Evolutionary conservation across 345 rosid species (phyloP), one percentile per base, ranked within the genome.

Genomic region (Syzygium jambos): DNA sequence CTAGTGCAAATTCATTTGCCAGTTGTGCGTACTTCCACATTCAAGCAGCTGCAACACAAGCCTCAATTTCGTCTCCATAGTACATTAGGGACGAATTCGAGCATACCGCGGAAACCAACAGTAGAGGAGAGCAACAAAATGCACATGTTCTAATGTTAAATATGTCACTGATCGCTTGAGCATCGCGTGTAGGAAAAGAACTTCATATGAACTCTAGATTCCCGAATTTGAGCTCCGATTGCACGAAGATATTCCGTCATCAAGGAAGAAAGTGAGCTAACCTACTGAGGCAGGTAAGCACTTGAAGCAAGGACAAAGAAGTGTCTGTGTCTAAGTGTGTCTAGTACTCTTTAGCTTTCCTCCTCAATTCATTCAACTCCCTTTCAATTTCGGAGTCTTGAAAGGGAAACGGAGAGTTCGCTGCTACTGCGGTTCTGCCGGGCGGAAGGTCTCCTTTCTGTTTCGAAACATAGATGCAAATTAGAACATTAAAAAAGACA

Each of bases 401-500:
- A 43, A 85, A 88, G 17, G 90, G 90, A 41, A 85, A 84, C 11
- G 61, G 43, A 17, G 88, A 46, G 86, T 83, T 88, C 12, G 87
- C 17, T 30, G 87, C 63, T 25, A 85, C 86, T 0, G 52, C 27
- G 3, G 84, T 65, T 61, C 90, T 90, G 29, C 90, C 90, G 4
- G 87, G 86, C 27, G 91, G 91, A 84, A 88, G 90, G 53, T 90
- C 91, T 85, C 91, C 89, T 83, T 61, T 90, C 90, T 88, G 89
- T 29, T 84, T 49, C 0, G 3, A 2, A 51, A 86, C 27, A 49
- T 86, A 7, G 25, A 41, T 22, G 61, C 52, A n/a, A 53, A 84
- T 19, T 29, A 84, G 19, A 53, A 84, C 1, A 13, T 83, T 6
- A 17, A 34, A 2, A 38, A 53, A 55, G 43, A 30, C 3, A 11